These are phyloP conservation scores for Triticum turgidum DNA, from an alignment of 176 grass and related monocot species.

Conservation along the genomic window DNA sequence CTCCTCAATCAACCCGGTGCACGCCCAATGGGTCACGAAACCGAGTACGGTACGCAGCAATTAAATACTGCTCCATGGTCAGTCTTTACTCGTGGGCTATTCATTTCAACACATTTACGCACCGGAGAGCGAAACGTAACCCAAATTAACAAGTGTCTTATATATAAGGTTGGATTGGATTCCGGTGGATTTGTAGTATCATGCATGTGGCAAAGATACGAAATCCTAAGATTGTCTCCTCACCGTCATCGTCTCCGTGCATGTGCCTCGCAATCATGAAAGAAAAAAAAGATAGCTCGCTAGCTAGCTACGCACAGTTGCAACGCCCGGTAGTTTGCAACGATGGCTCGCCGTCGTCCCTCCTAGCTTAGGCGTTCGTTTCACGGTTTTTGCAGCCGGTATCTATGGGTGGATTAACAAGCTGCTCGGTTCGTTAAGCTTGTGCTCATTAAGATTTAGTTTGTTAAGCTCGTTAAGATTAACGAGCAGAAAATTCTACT, in stretches of 20 bases:
- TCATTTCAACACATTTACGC: neutral
- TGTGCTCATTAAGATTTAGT: accelerated
- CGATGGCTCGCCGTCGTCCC: too few species aligned
- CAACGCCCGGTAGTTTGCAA: too few species aligned
- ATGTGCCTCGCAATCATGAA: conserved; percentile 13
- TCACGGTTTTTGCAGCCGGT: too few species aligned
- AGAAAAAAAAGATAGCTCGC: neutral
- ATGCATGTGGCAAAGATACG: neutral
- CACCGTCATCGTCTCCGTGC: neutral
- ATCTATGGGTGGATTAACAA: too few species aligned
- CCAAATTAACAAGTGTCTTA: neutral
- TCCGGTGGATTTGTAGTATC: neutral
- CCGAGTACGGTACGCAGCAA: too few species aligned
- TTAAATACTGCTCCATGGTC: too few species aligned
- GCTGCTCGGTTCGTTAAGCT: too few species aligned
- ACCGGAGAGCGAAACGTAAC: neutral
- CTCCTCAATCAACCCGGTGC: neutral
- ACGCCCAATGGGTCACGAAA: too few species aligned
- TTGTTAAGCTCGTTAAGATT: too few species aligned
- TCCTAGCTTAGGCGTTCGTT: too few species aligned
- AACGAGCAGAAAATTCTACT: too few species aligned
- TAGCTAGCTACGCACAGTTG: too few species aligned
- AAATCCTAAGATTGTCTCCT: neutral
- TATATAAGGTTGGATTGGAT: neutral
- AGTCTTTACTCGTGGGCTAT: neutral